Evolutionary conservation across 495 filamentous ascomycete species (phyloP).

Genomic region (Tuber magnatum): DNA sequence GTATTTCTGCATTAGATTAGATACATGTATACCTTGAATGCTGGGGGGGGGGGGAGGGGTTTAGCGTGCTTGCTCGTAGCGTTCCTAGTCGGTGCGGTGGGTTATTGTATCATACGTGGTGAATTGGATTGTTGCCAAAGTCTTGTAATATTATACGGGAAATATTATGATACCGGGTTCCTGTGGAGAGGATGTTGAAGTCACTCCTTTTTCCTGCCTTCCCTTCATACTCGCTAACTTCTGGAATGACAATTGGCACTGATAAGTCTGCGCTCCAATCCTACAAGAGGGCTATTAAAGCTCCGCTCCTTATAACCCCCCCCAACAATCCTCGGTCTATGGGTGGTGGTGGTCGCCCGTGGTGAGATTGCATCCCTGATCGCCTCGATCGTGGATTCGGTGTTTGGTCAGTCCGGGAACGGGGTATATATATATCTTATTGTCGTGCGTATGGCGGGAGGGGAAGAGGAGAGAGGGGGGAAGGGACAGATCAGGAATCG

Average conservation of each 20-base stretch:
- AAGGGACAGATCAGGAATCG: not conserved
- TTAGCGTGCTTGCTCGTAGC: conserved; percentile 56
- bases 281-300: not conserved
- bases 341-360: conserved; percentile 59
- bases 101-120: conserved; percentile 53
- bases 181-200: conserved; percentile 52
- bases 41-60: no score
- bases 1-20: not conserved
- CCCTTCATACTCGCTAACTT: not conserved
- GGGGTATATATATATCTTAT: conserved; percentile 60
- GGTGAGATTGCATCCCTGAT: conserved; percentile 78
- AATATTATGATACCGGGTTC: conserved; percentile 52
- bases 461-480: conserved; percentile 10
- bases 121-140: conserved; percentile 41
- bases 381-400: conserved; percentile 57
- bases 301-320: conserved; percentile 25
- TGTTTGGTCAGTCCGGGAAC: conserved; percentile 45
- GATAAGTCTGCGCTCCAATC: conserved; percentile 56
- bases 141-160: no score
- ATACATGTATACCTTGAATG: conserved; percentile 60
- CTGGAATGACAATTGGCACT: conserved; percentile 45
- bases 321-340: conserved; percentile 49
- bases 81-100: conserved; percentile 51
- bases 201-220: conserved; percentile 64
- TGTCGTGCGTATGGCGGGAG: conserved; percentile 56